Conservation (phyloP, 177 flowering plant species). For the Vitis hybrid region DNA sequence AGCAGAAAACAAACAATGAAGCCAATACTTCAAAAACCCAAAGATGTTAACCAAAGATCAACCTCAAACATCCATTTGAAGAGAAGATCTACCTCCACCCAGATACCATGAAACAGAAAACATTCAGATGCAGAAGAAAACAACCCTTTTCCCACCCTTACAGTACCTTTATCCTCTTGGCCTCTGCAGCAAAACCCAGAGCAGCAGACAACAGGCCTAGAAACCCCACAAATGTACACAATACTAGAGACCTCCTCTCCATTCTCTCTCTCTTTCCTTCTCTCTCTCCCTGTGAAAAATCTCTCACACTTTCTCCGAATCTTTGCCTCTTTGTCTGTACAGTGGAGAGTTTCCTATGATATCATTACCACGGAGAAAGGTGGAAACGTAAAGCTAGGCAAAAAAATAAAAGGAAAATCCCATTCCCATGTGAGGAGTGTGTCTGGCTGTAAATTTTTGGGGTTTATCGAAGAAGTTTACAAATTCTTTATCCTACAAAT, state of each 20-base stretch:
- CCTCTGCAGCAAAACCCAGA: slow-evolving; percentile 72
- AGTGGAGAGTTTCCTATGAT: background rate
- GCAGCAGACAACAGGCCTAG: slow-evolving; percentile 58
- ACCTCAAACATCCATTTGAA: background rate
- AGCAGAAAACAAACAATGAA: too few relatives aligned
- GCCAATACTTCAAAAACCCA: too few relatives aligned
- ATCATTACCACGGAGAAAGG: background rate
- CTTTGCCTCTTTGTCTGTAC: background rate
- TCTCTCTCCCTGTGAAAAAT: background rate
- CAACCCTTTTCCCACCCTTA: background rate
- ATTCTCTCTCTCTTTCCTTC: slow-evolving; percentile 27
- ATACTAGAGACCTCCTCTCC: slow-evolving; percentile 46
- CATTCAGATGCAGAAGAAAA: too few relatives aligned
- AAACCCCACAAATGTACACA: slow-evolving; percentile 51
- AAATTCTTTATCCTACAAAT: too few relatives aligned
- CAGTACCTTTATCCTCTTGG: slow-evolving; percentile 61
- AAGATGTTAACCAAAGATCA: too few relatives aligned
- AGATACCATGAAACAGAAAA: background rate
- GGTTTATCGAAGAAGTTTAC: too few relatives aligned
- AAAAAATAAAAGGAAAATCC: too few relatives aligned
- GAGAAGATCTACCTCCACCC: background rate
- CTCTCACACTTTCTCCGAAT: slow-evolving; percentile 6
- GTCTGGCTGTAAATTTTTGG: too few relatives aligned
- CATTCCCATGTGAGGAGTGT: too few relatives aligned
- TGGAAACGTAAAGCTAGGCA: too few relatives aligned